Percentiles rank a stretch among this genome's conserved stretches.
Conservation (phyloP, 768 basidiomycete species). For the Tulasnella sp. region DNA sequence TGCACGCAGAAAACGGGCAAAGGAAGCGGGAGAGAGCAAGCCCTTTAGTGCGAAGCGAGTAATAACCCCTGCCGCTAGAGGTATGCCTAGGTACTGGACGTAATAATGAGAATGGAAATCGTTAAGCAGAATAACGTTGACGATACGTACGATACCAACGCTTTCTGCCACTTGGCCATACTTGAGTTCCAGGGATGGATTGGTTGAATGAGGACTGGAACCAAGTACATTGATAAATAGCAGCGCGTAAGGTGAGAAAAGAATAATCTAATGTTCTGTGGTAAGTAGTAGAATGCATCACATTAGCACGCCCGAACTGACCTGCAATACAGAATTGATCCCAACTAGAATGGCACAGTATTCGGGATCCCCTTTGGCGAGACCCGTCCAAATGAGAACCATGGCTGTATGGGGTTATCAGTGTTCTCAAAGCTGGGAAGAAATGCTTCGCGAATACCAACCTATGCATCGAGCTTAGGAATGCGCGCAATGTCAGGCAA, state of each 20-base stretch:
- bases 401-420: constrained; percentile 32
- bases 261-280: constrained; percentile 32
- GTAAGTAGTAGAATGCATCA: neutral
- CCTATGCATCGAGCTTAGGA: constrained; percentile 14
- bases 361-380: constrained; percentile 53
- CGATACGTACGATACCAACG: constrained; percentile 59
- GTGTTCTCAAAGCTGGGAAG: neutral
- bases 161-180: constrained; percentile 51
- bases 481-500: neutral
- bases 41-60: constrained; percentile 47
- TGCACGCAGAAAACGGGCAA: constrained; percentile 49
- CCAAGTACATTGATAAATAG: constrained; percentile 64
- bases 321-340: constrained; percentile 63
- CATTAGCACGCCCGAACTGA: no score
- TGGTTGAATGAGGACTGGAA: constrained; percentile 26
- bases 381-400: constrained; percentile 73
- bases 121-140: no score
- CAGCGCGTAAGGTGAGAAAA: constrained; percentile 62
- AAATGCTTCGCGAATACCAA: neutral
- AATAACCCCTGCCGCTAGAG: constrained; percentile 53
- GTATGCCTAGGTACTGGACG: constrained; percentile 67
- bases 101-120: neutral
- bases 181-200: constrained; percentile 31
- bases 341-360: constrained; percentile 73
- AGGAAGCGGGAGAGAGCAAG: constrained; percentile 34